phyloP scores from a whole-genome alignment of 257 asterid genomes.

The Solanum ossicruentum region DNA sequence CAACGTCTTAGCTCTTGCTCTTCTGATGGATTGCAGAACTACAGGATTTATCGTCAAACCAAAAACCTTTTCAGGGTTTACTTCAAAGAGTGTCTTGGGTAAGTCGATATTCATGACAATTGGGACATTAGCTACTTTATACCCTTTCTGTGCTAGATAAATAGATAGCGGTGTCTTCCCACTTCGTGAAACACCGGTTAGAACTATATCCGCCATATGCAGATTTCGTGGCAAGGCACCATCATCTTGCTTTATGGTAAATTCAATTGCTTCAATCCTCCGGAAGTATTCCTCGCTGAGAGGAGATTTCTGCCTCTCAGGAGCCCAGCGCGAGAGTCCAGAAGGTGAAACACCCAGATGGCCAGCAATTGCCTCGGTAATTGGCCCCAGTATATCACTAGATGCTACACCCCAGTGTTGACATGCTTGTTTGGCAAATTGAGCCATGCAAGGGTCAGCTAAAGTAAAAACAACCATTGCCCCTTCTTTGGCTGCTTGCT shows the following conservation, averaged over 20 bases:
- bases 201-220: conserved; percentile 63
- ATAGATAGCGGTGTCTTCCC: conserved; percentile 93
- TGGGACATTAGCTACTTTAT: conserved; percentile 91
- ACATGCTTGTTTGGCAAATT: conserved; percentile 78
- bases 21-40: conserved; percentile 62
- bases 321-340: conserved; percentile 90
- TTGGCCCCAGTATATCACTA: conserved; percentile 67
- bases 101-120: conserved; percentile 55
- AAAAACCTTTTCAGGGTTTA: conserved; percentile 77
- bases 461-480: conserved; percentile 77
- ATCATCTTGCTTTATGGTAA: conserved; percentile 94
- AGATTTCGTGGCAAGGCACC: conserved; percentile 79
- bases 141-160: conserved; percentile 88
- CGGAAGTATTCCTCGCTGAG: conserved; percentile 69
- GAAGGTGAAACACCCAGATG: conserved; percentile 90
- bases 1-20: conserved; percentile 74
- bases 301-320: conserved; percentile 46
- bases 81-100: conserved; percentile 66
- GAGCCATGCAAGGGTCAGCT: conserved; percentile 83
- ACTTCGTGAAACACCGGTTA: conserved; percentile 82
- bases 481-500: conserved; percentile 86
- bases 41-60: conserved; percentile 76
- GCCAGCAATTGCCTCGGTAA: conserved; percentile 68
- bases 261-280: conserved; percentile 87
- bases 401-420: conserved; percentile 74